Evolutionary conservation across 2,329 filamentous ascomycete genomes (phyloP), one percentile per base, ranked within the genome.

Genomic region (Cercospora sp.): DNA sequence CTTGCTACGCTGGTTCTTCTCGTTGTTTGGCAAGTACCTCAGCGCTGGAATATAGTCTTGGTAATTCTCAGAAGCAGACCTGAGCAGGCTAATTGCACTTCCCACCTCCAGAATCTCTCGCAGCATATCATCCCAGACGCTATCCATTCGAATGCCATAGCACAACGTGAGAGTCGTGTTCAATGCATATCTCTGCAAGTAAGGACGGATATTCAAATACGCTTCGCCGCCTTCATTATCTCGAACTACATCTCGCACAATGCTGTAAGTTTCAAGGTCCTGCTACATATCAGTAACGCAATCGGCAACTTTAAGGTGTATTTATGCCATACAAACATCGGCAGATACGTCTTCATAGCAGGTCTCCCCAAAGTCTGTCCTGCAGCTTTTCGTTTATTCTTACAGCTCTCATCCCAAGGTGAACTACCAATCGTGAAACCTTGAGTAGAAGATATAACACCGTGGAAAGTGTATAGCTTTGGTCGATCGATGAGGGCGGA

Each of bases 131-230:
- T 86, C 85, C 69, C 84, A 85, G 0, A 85, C 82, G 5, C 77
- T 80, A 71, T 86, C 84, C 84, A 87, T 86, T 1, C 84, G 81
- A 45, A 86, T 85, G 0, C 84, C 84, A 62, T 86, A 86, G 72
- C 83, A 86, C 0, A 86, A 79, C 0, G 84, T 87, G 18, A 87
- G 75, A 0, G 84, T 86, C 0, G 84, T 86, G 74, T 86, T 86
- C 8, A 86, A 77, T 0, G 84, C 84, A 73, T 82, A 86, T 13
- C 84, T 78, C 69, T 86, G 84, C 33, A 86, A 82, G 67, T 86
- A 86, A 0, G 83, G 83, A 5, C 84, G 77, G 2, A 85, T 78
- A 70, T 85, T 83, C 0, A 80, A 64, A 30, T 67, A 67, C 7
- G 33, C 51, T 5, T 77, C 75, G 1, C 81, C 82, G 28, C 78